phyloP scores from a whole-genome alignment of 2,329 filamentous ascomycete genomes.

The Trichoderma guizhouense region DNA sequence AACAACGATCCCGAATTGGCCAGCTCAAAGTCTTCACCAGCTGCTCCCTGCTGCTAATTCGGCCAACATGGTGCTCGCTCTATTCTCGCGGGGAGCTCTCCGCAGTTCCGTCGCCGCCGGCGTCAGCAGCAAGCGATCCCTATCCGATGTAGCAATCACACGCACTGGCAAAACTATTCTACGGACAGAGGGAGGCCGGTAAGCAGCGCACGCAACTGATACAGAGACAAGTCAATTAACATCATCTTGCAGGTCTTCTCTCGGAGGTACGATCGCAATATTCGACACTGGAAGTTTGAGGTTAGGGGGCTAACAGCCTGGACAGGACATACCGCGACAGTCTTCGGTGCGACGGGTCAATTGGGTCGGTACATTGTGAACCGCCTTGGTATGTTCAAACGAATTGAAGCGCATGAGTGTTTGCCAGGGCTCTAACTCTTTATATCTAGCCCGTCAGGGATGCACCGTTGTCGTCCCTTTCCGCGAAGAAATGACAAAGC shows the following conservation, averaged over 20 bases:
- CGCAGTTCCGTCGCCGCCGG: constrained; percentile 24
- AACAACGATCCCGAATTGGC: constrained; percentile 6
- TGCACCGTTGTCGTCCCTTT: constrained; percentile 91
- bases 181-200: constrained; percentile 86
- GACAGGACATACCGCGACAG: constrained; percentile 88
- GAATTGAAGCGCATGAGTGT: neutral
- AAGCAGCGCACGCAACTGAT: constrained; percentile 37
- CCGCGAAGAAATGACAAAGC: constrained; percentile 96
- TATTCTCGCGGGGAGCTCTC: constrained; percentile 2
- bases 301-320: constrained; percentile 27
- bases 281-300: neutral
- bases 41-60: neutral
- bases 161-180: constrained; percentile 95
- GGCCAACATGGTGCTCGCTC: constrained; percentile 3
- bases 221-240: constrained; percentile 28
- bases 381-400: constrained; percentile 63
- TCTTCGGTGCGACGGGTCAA: constrained; percentile 96
- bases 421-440: constrained; percentile 23
- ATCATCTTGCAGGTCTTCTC: constrained; percentile 63
- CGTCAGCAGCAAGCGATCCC: constrained; percentile 43
- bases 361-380: constrained; percentile 97
- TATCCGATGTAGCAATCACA: constrained; percentile 88
- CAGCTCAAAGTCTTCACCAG: constrained; percentile 4
- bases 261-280: constrained; percentile 65
- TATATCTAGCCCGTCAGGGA: constrained; percentile 72